Conservation (phyloP, 129 eudicot species). For the Tanacetum coccineum region DNA sequence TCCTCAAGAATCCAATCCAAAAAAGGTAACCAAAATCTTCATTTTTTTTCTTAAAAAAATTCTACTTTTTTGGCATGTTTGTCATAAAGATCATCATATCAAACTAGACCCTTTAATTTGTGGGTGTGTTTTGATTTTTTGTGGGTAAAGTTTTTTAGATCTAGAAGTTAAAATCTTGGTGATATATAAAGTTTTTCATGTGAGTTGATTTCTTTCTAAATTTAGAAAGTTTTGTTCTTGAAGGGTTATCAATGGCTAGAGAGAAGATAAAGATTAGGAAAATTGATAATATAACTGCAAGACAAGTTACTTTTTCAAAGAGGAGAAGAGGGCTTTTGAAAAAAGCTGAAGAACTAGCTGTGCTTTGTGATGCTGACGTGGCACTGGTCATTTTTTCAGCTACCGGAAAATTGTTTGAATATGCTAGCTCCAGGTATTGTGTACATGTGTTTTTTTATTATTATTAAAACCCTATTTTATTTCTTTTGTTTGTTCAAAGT, state of each 20-base stretch:
- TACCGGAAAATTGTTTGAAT: slow-evolving; percentile 53
- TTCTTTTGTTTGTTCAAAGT: slow-evolving; percentile 16
- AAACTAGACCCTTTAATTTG: neutral
- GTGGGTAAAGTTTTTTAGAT: slow-evolving; percentile 26
- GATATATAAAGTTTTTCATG: neutral
- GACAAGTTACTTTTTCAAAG: slow-evolving; percentile 60
- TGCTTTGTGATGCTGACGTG: slow-evolving; percentile 61
- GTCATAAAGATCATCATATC: slow-evolving; percentile 23
- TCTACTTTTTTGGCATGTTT: slow-evolving; percentile 20
- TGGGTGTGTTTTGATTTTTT: slow-evolving; percentile 20
- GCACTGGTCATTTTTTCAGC: slow-evolving; percentile 55
- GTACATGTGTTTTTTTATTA: neutral
- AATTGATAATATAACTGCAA: slow-evolving; percentile 48
- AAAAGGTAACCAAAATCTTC: slow-evolving; percentile 27
- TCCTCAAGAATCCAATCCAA: slow-evolving; percentile 19
- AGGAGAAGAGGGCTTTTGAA: slow-evolving; percentile 59
- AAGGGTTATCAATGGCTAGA: slow-evolving; percentile 41
- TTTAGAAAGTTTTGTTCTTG: neutral
- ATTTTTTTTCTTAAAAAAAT: slow-evolving; percentile 1
- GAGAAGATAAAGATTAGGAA: slow-evolving; percentile 54
- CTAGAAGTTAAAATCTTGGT: slow-evolving; percentile 20
- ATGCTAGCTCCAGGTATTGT: slow-evolving; percentile 50
- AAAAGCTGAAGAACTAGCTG: slow-evolving; percentile 58
- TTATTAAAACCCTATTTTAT: neutral
- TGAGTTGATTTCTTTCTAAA: slow-evolving; percentile 11